Base-by-base conservation (phyloP, 495 filamentous ascomycete genomes). In the Xylaria intraflava region DNA sequence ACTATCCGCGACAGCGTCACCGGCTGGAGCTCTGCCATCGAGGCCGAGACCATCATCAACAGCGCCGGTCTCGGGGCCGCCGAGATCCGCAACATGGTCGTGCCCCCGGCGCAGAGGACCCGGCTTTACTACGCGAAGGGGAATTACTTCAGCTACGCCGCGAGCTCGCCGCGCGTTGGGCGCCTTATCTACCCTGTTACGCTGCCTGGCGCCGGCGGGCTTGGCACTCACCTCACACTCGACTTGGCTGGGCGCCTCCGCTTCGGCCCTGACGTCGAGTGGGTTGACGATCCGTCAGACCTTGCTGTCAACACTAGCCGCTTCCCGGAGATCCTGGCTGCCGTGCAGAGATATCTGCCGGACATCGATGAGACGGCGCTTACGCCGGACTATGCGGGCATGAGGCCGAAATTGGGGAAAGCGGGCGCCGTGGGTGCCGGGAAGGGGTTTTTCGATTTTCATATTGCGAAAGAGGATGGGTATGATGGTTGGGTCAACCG, bases 181-280 rank as follows among this genome's bases (percentile, higher is more conserved):
- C 92, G 86, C 0, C 80, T 97, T 2, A 71, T 98, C 19, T 98
- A 98, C 64, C 93, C 93, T 1, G 89, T 84, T 0, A 89, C 90
- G 0, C 67, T 85, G 8, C 86, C 88, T 0, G 90, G 91, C 11
- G 78, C 83, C 35, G 91, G 80, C 40, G 93, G 93, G 0, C 76
- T 98, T 8, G 93, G 93, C 38, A 96, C 93, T 1, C 93, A 98
- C 70, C 72, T 98, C 5, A 98, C 93, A 0, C 77, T 97, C 17
- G 93, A 98, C 64, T 77, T 97, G 73, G 81, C 78, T 0, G 92
- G 90, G 0, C 79, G 87, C 1, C 79, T 97, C 24, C 85, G 91
- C 31, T 98, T 98, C 65, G 93, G 93, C 0, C 93, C 93, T 0
- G 93, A 98, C 62, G 88, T 96, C 11, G 90, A 97, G 67, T 97